Percentiles rank a stretch among this genome's conserved stretches.
Evolutionary conservation across 768 basidiomycete species (phyloP).

Genomic region (Collybiopsis confluens): DNA sequence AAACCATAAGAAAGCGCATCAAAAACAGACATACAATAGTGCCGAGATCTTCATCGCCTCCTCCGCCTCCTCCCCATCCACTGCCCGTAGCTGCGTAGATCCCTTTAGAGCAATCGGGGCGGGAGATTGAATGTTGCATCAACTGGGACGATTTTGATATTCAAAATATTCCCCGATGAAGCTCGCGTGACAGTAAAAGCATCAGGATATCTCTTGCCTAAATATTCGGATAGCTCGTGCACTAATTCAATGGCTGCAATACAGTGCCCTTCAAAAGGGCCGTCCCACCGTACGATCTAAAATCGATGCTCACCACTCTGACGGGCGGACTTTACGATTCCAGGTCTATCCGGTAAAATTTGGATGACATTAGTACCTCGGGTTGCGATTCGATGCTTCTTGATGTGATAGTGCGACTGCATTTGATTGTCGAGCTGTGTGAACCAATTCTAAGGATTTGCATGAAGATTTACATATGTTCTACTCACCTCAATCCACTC

Average conservation of each 20-base stretch:
- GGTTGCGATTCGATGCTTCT: slow-evolving; percentile 48
- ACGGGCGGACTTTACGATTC: not conserved
- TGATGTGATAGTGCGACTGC: slow-evolving; percentile 50
- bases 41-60: slow-evolving; percentile 60
- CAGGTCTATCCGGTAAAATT: slow-evolving; percentile 45
- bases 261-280: too few species aligned
- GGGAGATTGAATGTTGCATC: slow-evolving; percentile 49
- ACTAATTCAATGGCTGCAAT: slow-evolving; percentile 63
- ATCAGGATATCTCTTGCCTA: slow-evolving; percentile 56
- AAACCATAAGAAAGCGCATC: not conserved
- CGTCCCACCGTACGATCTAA: too few species aligned
- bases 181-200: slow-evolving; percentile 51
- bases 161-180: slow-evolving; percentile 32
- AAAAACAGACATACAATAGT: slow-evolving; percentile 45
- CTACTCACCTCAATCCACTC: slow-evolving; percentile 66
- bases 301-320: slow-evolving; percentile 29
- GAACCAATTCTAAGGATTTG: not conserved
- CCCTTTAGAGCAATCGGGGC: slow-evolving; percentile 27
- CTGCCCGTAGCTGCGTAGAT: slow-evolving; percentile 9
- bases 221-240: slow-evolving; percentile 65
- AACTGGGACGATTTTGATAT: slow-evolving; percentile 47
- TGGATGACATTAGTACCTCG: slow-evolving; percentile 44
- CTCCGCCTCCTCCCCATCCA: slow-evolving; percentile 27
- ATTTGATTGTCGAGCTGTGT: slow-evolving; percentile 56
- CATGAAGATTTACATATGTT: not conserved